phyloP scores from a whole-genome alignment of 306 rosid species.

The Casuarina cunninghamiana region DNA sequence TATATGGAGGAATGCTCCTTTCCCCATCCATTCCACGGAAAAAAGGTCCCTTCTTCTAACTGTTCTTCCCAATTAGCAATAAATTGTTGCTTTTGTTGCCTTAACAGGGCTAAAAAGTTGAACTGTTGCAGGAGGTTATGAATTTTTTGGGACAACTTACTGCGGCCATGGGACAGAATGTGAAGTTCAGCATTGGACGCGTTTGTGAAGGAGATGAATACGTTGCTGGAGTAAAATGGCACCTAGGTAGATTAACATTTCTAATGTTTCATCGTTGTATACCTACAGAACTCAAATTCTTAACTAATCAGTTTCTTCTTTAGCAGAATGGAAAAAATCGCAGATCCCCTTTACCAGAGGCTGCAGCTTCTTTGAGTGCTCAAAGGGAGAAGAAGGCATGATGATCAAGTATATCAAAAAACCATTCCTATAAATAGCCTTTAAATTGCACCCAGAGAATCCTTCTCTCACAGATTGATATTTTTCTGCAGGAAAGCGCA shows the following conservation, averaged over 20 bases:
- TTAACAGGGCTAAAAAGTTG: background rate
- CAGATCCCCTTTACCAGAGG: constrained; percentile 87
- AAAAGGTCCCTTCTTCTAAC: constrained; percentile 43
- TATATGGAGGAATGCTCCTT: constrained; percentile 63
- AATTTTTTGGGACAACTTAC: constrained; percentile 52
- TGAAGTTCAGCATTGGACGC: constrained; percentile 49
- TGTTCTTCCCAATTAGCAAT: background rate
- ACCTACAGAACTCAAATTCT: background rate
- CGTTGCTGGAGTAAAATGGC: constrained; percentile 70
- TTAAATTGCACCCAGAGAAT: background rate
- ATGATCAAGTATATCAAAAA: constrained; percentile 41
- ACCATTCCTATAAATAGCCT: background rate
- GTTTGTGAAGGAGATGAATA: constrained; percentile 57
- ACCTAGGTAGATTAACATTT: constrained; percentile 51
- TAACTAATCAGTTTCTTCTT: constrained; percentile 14
- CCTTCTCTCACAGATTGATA: constrained; percentile 27
- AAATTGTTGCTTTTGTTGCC: background rate
- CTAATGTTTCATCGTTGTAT: background rate
- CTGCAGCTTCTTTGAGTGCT: constrained; percentile 69
- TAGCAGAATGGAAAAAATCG: constrained; percentile 66
- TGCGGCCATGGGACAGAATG: constrained; percentile 67
- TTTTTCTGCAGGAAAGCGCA: constrained; percentile 59
- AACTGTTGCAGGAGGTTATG: constrained; percentile 61
- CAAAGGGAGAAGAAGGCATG: constrained; percentile 39
- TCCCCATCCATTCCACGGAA: constrained; percentile 62